Percentiles rank a stretch among this genome's conserved stretches.
Evolutionary conservation across 2,329 filamentous ascomycete genomes (phyloP).

Genomic region (Talaromyces sp.): DNA sequence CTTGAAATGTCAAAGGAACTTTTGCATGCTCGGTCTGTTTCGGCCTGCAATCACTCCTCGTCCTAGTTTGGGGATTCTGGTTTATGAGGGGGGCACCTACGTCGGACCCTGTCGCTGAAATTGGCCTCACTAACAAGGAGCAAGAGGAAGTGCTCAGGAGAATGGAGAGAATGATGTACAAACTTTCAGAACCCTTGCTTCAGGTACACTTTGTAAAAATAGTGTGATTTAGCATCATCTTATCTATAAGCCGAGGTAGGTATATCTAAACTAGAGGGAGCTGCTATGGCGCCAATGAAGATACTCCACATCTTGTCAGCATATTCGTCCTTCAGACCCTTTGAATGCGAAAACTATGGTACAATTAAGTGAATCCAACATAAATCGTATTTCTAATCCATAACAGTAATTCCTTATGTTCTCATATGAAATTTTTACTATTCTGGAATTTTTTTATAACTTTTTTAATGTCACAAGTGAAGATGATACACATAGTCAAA

Average conservation of each 20-base stretch:
- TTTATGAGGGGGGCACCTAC: not conserved
- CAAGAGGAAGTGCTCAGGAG: not conserved
- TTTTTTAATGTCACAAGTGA: not conserved
- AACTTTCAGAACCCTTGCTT: not conserved
- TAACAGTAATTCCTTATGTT: not conserved
- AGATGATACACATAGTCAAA: not conserved
- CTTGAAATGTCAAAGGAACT: not conserved
- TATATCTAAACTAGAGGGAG: no score
- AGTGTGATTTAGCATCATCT: not conserved
- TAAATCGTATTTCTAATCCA: no score
- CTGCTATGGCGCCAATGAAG: no score
- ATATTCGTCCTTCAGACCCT: no score
- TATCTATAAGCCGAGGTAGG: not conserved
- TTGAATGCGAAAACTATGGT: no score
- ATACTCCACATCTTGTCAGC: no score
- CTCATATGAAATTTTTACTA: not conserved
- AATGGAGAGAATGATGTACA: not conserved
- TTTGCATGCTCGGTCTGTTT: not conserved
- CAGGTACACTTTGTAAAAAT: not conserved
- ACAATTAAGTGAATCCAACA: no score
- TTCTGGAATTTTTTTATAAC: not conserved
- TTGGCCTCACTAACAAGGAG: not conserved
- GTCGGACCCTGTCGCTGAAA: not conserved
- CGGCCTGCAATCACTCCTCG: not conserved
- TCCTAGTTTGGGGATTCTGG: not conserved